Evolutionary conservation across 192 early-diverging fungal genomes (phyloP).

Genomic region (Piromyces finnis): DNA sequence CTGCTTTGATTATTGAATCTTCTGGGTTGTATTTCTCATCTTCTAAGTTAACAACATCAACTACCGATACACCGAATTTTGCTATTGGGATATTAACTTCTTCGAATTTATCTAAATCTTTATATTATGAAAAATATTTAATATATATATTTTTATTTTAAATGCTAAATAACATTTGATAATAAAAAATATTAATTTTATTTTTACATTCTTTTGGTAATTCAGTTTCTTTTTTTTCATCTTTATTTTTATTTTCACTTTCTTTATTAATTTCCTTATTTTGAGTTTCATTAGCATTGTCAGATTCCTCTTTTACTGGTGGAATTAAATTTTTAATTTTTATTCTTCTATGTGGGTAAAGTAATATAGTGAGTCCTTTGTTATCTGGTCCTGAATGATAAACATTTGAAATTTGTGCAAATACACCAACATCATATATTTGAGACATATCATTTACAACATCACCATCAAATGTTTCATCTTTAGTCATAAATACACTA

Average conservation of each 20-base stretch:
- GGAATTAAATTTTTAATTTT: slow-evolving; percentile 51
- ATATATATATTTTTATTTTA: too few species aligned
- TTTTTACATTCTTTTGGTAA: slow-evolving; percentile 8
- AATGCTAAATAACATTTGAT: too few species aligned
- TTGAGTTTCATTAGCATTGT: not conserved
- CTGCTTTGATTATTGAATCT: slow-evolving; percentile 72
- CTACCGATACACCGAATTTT: slow-evolving; percentile 63
- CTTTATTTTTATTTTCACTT: slow-evolving; percentile 1
- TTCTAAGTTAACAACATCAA: slow-evolving; percentile 70
- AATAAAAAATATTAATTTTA: too few species aligned
- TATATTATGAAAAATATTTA: too few species aligned
- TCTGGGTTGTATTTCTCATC: slow-evolving; percentile 74
- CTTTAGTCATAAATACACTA: slow-evolving; percentile 82
- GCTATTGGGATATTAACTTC: slow-evolving; percentile 1
- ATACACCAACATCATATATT: slow-evolving; percentile 80
- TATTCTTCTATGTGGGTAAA: slow-evolving; percentile 90
- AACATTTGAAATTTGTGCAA: slow-evolving; percentile 90
- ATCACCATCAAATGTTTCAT: slow-evolving; percentile 75
- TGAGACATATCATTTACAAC: slow-evolving; percentile 54
- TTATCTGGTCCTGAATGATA: slow-evolving; percentile 49
- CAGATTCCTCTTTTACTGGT: not conserved
- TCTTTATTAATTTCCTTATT: slow-evolving; percentile 1
- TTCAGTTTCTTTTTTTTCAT: slow-evolving; percentile 1
- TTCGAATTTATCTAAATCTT: not conserved
- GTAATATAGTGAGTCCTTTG: slow-evolving; percentile 64